phyloP scores from a whole-genome alignment of 768 basidiomycete species.

The Pulveroboletus ravenelii region DNA sequence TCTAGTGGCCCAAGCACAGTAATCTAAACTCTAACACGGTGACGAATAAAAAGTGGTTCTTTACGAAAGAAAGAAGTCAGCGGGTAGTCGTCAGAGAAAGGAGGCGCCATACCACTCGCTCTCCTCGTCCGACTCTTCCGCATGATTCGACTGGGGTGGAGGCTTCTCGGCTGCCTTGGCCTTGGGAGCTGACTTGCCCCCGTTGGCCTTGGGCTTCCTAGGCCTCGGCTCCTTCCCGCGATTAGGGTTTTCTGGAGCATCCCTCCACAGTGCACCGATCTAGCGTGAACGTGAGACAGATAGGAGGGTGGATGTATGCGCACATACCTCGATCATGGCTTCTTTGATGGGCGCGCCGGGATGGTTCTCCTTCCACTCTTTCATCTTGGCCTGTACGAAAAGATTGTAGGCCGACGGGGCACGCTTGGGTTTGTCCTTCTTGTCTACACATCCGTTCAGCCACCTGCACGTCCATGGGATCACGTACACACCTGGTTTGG shows the following conservation, averaged over 20 bases:
- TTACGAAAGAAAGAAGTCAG: constrained; percentile 1
- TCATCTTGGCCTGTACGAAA: constrained; percentile 54
- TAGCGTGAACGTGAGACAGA: constrained; percentile 22
- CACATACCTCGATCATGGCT: constrained; percentile 44
- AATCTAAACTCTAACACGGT: constrained; percentile 4
- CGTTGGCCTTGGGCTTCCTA: constrained; percentile 41
- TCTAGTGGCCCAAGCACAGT: too few species aligned
- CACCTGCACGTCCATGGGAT: not conserved
- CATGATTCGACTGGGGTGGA: constrained; percentile 16
- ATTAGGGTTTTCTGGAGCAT: constrained; percentile 62
- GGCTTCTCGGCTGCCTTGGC: constrained; percentile 13
- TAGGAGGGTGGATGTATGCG: constrained; percentile 3
- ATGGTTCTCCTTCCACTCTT: constrained; percentile 51
- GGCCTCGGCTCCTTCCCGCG: constrained; percentile 49
- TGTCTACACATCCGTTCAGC: constrained; percentile 22
- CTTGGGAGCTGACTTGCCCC: constrained; percentile 3
- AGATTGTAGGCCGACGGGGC: constrained; percentile 56
- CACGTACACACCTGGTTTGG: constrained; percentile 32
- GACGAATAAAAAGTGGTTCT: constrained; percentile 8
- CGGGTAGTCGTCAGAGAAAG: not conserved
- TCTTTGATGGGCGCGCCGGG: constrained; percentile 46
- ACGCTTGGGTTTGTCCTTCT: constrained; percentile 49
- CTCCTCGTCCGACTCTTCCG: constrained; percentile 20
- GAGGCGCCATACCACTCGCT: constrained; percentile 14
- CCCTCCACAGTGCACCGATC: constrained; percentile 55